Conservation (phyloP, 1,139 yeast genomes). For the Groenewaldozyma auringiensis region DNA sequence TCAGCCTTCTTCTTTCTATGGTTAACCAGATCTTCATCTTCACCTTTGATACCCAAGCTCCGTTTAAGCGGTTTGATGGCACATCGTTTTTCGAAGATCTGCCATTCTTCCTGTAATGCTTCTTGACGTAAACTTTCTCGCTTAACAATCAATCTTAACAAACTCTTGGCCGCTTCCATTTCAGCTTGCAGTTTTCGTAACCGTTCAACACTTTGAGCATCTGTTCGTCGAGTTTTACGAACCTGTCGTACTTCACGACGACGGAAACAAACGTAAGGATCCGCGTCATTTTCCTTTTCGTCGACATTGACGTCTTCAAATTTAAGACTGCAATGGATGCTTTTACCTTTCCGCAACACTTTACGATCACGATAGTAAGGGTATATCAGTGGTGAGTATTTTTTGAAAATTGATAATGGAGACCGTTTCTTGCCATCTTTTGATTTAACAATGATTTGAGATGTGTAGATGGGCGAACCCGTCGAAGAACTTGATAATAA, state of each 20-base stretch:
- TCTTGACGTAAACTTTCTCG: conserved; percentile 63
- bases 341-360: conserved; percentile 55
- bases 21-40: conserved; percentile 74
- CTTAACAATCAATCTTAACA: conserved; percentile 62
- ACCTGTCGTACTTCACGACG: conserved; percentile 94
- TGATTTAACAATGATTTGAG: conserved; percentile 9
- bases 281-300: conserved; percentile 77
- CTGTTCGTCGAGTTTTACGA: conserved; percentile 93
- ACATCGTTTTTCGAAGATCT: conserved; percentile 63
- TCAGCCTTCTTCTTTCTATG: conserved; percentile 64
- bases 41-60: conserved; percentile 66
- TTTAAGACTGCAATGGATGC: conserved; percentile 66
- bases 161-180: conserved; percentile 64
- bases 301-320: conserved; percentile 65
- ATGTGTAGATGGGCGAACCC: conserved; percentile 13
- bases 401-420: conserved; percentile 46
- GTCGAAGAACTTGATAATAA: conserved; percentile 19
- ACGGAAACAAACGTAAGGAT: conserved; percentile 93
- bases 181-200: conserved; percentile 68
- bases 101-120: conserved; percentile 49
- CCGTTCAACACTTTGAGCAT: conserved; percentile 81
- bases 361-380: conserved; percentile 78
- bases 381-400: conserved; percentile 63
- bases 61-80: conserved; percentile 69
- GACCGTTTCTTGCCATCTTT: conserved; percentile 34